Evolutionary conservation across 805 yeast genomes (phyloP), one percentile per base, ranked within the genome.

Genomic region (Candida andamanensis): DNA sequence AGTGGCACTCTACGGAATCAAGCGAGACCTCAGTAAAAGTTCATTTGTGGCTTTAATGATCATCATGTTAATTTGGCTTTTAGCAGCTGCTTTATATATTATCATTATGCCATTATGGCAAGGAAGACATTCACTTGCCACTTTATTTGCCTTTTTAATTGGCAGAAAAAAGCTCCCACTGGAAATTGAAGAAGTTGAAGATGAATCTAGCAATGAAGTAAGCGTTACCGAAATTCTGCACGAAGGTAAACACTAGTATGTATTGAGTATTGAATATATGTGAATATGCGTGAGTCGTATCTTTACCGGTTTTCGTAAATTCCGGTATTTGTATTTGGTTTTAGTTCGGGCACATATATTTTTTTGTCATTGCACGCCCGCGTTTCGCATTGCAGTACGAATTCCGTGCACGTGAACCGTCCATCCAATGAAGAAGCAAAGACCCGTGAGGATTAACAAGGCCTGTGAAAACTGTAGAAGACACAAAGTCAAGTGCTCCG

Each of bases 51-150:
- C 20, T 5, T 20, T 31, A 4, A 26, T 31, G 14, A 40, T 38
- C 12, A 52, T 49, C 21, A 35, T 46, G 28, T 45, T 49, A 26
- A 46, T 49, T 28, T 49, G 54, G 54, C 30, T 44, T 4, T 41
- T 46, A 27, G 30, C 34, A 28, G 47, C 52, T 2, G 46, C 52
- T 2, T 36, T 39, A 13, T 29, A 34, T 5, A 49, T 49, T 24
- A 31, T 44, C 10, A 19, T 29, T 9, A 15, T 25, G 14, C 37
- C 37, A 6, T 29, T 33, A 15, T 24, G 28, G 26, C 30, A 33
- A 29, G 37, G 37, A 9, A 33, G 37, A 29, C 19, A 33, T 14
- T 24, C 33, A 5, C 24, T 33, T 9, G 17, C 15, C 13, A 24
- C 4, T 9, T 4, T 33, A 9, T 4, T 28, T 16, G 17, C n/a